Evolutionary conservation across 1,139 yeast genomes (phyloP), one percentile per base, ranked within the genome.

Genomic region (Taphrina confusa): DNA sequence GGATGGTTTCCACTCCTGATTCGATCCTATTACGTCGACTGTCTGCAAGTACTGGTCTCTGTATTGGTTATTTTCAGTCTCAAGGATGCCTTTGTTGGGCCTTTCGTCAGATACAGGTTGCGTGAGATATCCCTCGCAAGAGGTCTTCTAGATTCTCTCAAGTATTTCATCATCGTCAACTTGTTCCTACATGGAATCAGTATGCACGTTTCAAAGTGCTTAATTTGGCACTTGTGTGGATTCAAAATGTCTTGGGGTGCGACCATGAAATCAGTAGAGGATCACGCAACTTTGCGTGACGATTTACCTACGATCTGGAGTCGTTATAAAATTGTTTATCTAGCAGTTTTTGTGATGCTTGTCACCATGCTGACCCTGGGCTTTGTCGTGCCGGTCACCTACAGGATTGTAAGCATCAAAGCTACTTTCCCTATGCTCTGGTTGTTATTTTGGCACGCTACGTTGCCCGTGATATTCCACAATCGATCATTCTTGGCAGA

Each of bases 221-320:
- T 63, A 2, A 31, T 61, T 9, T 57, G 61, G 42, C 65, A 62
- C 36, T 45, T 63, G 57, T 49, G 63, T 28, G 61, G 64, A 8
- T 27, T 61, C 37, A 61, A 60, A 45, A 62, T 63, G 65, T 55
- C 47, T 22, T 63, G 64, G 65, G 64, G 63, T 14, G 62, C 64
- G 12, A 63, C 65, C 4, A 63, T 61, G 11, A 61, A 62, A 20
- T 64, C 63, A 9, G 54, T 63, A 6, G 63, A 62, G 31, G 47
- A 55, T 20, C 42, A 61, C 2, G 62, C 62, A 16, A 62, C 63
- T 20, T 49, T 63, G 44, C 40, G 37, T 18, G 62, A 61, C 23
- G 63, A 62, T 28, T 54, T 62, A 16, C 61, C 61, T 31, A 57
- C 57, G 22, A 50, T 61, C 18, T 45, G 54, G 56, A 16, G 30